These are phyloP conservation scores for Petrea volubilis DNA, from an alignment of 257 asterid species.

Conservation along the genomic window DNA sequence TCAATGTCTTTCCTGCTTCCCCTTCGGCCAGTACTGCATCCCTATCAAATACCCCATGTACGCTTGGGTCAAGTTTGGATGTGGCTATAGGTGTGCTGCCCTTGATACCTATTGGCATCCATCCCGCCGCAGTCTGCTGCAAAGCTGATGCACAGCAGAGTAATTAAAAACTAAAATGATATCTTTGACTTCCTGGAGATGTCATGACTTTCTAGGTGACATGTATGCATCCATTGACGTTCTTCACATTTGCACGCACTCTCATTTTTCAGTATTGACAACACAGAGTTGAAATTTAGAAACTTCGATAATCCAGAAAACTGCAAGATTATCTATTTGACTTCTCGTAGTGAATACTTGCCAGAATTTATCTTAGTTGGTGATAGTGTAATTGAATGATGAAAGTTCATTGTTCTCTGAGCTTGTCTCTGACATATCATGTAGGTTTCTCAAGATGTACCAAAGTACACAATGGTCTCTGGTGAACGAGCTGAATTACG, in stretches of 20 bases:
- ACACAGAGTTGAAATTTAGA: neutral
- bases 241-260: neutral
- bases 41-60: neutral
- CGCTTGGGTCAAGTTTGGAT: neutral
- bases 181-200: neutral
- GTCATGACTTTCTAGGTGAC: neutral
- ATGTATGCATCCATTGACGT: constrained; percentile 1
- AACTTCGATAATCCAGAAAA: neutral
- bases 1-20: neutral
- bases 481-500: constrained; percentile 98
- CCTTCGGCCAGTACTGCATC: neutral
- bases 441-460: constrained; percentile 92
- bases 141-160: neutral
- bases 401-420: neutral
- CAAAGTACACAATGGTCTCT: constrained; percentile 86
- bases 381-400: neutral
- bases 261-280: neutral
- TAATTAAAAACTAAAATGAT: neutral
- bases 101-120: neutral
- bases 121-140: neutral
- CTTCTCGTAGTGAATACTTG: neutral
- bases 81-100: neutral
- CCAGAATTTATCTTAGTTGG: constrained; percentile 11
- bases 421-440: constrained; percentile 1
- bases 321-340: constrained; percentile 4